Conservation (phyloP, 1,284 basidiomycete genomes). For the Irpex lacteus region DNA sequence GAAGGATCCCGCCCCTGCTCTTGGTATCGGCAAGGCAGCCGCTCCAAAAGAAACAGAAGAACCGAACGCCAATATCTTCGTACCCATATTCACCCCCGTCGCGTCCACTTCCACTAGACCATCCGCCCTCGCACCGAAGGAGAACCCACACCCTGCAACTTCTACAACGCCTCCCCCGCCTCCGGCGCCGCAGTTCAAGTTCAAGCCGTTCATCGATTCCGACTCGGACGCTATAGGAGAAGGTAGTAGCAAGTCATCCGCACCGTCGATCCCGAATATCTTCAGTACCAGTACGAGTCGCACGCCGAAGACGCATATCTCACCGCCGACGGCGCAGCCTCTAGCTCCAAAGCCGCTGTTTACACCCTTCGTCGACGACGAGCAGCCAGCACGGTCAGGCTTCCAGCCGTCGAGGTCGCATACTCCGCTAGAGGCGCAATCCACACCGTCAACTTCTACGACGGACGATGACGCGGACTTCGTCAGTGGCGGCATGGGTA, state of each 20-base stretch:
- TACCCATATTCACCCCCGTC: not conserved
- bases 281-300: not conserved
- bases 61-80: not conserved
- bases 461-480: conserved; percentile 15
- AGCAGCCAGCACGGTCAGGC: not conserved
- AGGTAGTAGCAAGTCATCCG: conserved; percentile 22
- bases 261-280: conserved; percentile 5
- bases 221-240: conserved; percentile 6
- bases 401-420: conserved; percentile 10
- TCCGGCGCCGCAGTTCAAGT: conserved; percentile 20
- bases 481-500: conserved; percentile 19
- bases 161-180: not conserved
- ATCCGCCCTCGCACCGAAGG: not conserved
- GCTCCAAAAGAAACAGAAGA: not conserved
- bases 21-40: conserved; percentile 25
- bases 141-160: conserved; percentile 27
- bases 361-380: conserved; percentile 16
- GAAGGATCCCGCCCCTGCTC: not conserved
- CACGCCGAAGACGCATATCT: not conserved
- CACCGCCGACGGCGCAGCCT: not conserved
- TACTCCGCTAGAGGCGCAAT: conserved; percentile 25
- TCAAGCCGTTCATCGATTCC: conserved; percentile 50
- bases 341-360: conserved; percentile 8
- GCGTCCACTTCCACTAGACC: not conserved
- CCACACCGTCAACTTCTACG: conserved; percentile 14